Base-by-base conservation (phyloP, 1,284 basidiomycete genomes). In the Tilletia horrida region DNA sequence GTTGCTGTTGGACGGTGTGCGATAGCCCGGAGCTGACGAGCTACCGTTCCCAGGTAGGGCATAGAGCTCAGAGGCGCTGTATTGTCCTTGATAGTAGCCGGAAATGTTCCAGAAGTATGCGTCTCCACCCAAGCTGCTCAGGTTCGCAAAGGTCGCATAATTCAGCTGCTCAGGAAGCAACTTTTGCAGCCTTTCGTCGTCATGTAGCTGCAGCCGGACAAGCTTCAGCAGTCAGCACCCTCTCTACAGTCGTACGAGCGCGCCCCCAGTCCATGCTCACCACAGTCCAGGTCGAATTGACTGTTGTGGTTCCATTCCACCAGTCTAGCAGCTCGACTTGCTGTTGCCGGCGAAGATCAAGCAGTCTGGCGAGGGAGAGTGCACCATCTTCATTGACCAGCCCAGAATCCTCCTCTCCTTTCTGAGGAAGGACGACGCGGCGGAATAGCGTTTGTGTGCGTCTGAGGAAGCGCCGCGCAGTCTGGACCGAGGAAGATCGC, bases 31-130 rank as follows among this genome's bases (percentile, higher is more conserved):
- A 29, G 13, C 9, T 8, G 29, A 59, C 8, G 55, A 29, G 18
- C 29, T 59, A 48, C 45, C 55, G 55, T 59, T 59, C 9, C 27
- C 14, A 21, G 55, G 29, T 35, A 18, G 8, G 3, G 55, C 27
- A 7, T n/a, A 25, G 27, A 59, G 55, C 13, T 59, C 55, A 29
- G 18, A 1, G 55, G 55, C 55, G 16, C 55, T 13, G 55, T 59
- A 59, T 7, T 40, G 8, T 9, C 55, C 55, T 14, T 59, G 27
- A 29, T 31, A 59, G 31, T 59, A 59, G 55, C 55, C 55, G 16
- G 55, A 59, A 27, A 59, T 59, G 55, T 59, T 59, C 55, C 55
- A 59, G n/a, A 31, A 59, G 55, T 29, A 59, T 8, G 27, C 55
- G 6, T 25, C 27, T 13, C 55, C 55, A n/a, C 14, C 16, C 31